Conservation (phyloP, 1,139 yeast genomes). For the Candida dubliniensis region DNA sequence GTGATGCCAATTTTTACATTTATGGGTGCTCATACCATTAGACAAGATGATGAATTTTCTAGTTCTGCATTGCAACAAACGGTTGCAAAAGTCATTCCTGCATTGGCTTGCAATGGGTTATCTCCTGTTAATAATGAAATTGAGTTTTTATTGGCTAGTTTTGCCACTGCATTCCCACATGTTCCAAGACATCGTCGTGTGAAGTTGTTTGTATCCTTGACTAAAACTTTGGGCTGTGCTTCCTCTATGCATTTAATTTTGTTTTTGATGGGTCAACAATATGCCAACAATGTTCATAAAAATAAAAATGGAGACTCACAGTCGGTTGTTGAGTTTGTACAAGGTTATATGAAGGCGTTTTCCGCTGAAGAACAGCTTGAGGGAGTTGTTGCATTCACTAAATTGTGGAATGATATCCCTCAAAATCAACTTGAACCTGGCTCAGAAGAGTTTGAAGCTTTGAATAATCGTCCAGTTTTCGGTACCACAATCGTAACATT, state of each 20-base stretch:
- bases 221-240: constrained; percentile 71
- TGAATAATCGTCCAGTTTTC: constrained; percentile 60
- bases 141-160: constrained; percentile 83
- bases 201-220: constrained; percentile 73
- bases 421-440: constrained; percentile 35
- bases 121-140: constrained; percentile 58
- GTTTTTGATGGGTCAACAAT: constrained; percentile 80
- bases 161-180: constrained; percentile 90
- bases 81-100: constrained; percentile 86
- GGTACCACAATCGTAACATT: constrained; percentile 59
- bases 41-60: constrained; percentile 96
- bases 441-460: constrained; percentile 34
- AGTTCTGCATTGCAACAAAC: constrained; percentile 92
- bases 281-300: constrained; percentile 51
- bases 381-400: constrained; percentile 57
- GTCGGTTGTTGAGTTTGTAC: constrained; percentile 67
- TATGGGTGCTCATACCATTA: constrained; percentile 97
- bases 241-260: constrained; percentile 70
- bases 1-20: constrained; percentile 99
- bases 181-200: constrained; percentile 97
- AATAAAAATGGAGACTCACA: constrained; percentile 66
- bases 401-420: constrained; percentile 56
- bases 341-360: constrained; percentile 67
- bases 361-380: constrained; percentile 65
- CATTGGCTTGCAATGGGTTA: constrained; percentile 66